Conservation (phyloP, 164 flowering plant genomes). For the Aristolochia californica region DNA sequence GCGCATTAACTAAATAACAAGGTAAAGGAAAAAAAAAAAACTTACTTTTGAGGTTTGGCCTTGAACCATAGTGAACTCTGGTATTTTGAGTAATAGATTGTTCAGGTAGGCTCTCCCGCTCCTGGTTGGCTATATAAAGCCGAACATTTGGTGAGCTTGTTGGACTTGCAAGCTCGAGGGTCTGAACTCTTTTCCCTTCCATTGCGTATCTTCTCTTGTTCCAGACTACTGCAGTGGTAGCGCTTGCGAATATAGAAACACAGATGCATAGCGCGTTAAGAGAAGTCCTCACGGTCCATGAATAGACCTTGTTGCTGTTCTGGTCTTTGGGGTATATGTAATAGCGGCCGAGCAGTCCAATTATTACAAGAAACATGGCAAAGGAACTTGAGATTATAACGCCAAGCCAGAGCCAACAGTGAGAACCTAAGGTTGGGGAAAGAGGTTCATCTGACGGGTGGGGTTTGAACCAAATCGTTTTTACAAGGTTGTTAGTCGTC, state of each 20-base stretch:
- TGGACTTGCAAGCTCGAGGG: conserved; percentile 18
- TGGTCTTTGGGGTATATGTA: conserved; percentile 65
- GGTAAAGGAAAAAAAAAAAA: conserved; percentile 23
- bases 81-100: conserved; percentile 42
- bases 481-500: conserved; percentile 11
- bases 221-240: conserved; percentile 42
- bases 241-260: conserved; percentile 27
- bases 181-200: conserved; percentile 31
- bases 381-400: conserved; percentile 61
- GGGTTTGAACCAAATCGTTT: conserved; percentile 58
- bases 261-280: conserved; percentile 36
- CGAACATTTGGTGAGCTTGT: not conserved
- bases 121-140: conserved; percentile 28
- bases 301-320: conserved; percentile 25
- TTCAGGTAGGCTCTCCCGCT: conserved; percentile 52
- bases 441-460: conserved; percentile 36
- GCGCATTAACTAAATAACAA: conserved; percentile 8
- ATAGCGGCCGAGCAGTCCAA: conserved; percentile 38
- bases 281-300: conserved; percentile 20
- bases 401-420: conserved; percentile 70
- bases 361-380: conserved; percentile 37
- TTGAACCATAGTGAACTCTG: conserved; percentile 46
- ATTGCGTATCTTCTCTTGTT: conserved; percentile 40
- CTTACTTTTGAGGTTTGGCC: conserved; percentile 55
- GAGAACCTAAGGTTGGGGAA: conserved; percentile 48